phyloP scores from a whole-genome alignment of 2,329 filamentous ascomycete species.

The Botrytis aclada region DNA sequence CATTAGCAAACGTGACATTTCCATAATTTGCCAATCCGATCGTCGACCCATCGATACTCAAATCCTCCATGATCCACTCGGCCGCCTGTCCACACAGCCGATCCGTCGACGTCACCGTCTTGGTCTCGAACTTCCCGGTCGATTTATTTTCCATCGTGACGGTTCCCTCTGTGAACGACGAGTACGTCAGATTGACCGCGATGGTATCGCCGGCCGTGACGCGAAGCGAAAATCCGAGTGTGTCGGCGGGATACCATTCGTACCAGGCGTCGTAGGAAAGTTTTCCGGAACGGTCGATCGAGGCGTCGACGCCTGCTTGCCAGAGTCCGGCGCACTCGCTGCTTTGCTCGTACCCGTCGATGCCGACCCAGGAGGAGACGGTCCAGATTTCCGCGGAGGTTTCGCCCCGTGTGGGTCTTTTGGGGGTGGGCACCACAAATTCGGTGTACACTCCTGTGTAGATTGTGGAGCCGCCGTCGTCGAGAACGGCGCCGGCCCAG shows the following conservation, averaged over 20 bases:
- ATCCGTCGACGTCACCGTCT: conserved; percentile 39
- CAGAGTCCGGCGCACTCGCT: background rate
- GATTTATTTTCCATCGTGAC: conserved; percentile 46
- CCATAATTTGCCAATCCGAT: conserved; percentile 48
- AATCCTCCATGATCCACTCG: conserved; percentile 52
- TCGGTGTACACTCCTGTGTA: conserved; percentile 40
- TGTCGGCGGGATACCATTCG: conserved; percentile 57
- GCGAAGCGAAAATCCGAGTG: conserved; percentile 47
- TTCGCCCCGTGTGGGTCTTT: background rate
- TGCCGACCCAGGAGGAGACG: conserved; percentile 12
- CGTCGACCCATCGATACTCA: conserved; percentile 38
- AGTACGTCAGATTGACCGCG: conserved; percentile 36
- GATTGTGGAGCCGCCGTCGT: conserved; percentile 27
- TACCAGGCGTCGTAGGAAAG: conserved; percentile 52
- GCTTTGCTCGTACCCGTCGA: background rate
- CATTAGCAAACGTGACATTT: conserved; percentile 43
- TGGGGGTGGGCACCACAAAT: conserved; percentile 40
- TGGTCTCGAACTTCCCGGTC: conserved; percentile 43
- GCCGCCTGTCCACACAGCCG: conserved; percentile 45
- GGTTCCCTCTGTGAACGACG: conserved; percentile 41
- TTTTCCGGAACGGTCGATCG: background rate
- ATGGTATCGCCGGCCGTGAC: conserved; percentile 44
- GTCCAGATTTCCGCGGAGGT: background rate
- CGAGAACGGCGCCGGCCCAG: conserved; percentile 42
- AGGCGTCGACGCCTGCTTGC: conserved; percentile 12